phyloP scores from a whole-genome alignment of 176 grass and related monocot genomes.

The Oryza coarctata region DNA sequence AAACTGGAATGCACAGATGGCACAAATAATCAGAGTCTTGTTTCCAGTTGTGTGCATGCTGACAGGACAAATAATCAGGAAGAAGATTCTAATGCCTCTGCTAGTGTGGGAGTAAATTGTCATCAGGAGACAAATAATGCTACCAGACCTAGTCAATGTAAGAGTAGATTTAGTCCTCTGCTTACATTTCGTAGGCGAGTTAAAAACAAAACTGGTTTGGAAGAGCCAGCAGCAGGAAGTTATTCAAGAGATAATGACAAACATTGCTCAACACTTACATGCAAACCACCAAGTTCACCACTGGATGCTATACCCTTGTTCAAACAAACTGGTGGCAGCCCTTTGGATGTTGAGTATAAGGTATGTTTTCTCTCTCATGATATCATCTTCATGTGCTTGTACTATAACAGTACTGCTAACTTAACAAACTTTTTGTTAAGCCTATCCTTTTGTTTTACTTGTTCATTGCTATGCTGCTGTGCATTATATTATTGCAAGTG shows the following conservation, averaged over 20 bases:
- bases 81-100: slow-evolving; percentile 33
- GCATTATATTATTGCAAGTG: not conserved
- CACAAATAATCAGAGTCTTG: slow-evolving; percentile 13
- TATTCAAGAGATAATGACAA: slow-evolving; percentile 18
- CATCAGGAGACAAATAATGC: slow-evolving; percentile 12
- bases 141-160: slow-evolving; percentile 18
- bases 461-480: not conserved
- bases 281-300: slow-evolving; percentile 10
- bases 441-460: not conserved
- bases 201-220: slow-evolving; percentile 43
- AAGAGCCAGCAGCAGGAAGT: slow-evolving; percentile 7
- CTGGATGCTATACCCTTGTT: slow-evolving; percentile 2
- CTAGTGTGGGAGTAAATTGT: not conserved
- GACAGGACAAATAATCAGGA: not conserved
- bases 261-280: slow-evolving; percentile 17
- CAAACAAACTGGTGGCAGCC: slow-evolving; percentile 1
- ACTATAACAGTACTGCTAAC: not conserved
- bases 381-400: not conserved
- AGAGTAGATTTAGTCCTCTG: slow-evolving; percentile 38
- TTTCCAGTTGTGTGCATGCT: slow-evolving; percentile 25
- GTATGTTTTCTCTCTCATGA: slow-evolving; percentile 17
- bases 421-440: not conserved
- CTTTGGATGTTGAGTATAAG: slow-evolving; percentile 31
- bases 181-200: slow-evolving; percentile 44
- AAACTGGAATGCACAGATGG: slow-evolving; percentile 27